Conservation (phyloP, 768 basidiomycete species). For the Candolleomyces efflorescens region DNA sequence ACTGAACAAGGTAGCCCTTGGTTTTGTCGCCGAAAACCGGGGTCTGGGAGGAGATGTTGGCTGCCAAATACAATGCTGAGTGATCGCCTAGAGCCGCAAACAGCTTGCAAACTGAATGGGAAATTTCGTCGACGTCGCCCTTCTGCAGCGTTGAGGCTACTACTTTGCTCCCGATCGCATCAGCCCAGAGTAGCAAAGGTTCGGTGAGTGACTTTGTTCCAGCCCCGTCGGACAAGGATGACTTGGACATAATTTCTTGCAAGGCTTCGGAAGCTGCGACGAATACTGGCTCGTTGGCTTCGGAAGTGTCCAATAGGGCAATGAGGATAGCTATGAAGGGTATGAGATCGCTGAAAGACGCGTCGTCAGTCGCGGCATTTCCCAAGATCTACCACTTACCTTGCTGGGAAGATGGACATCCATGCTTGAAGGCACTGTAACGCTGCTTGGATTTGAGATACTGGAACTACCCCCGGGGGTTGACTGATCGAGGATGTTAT, state of each 20-base stretch:
- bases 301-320: conserved; percentile 50
- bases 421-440: conserved; percentile 82
- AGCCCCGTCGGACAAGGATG: conserved; percentile 65
- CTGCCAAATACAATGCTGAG: conserved; percentile 72
- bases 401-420: conserved; percentile 65
- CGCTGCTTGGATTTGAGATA: conserved; percentile 60
- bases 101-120: conserved; percentile 76
- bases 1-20: conserved; percentile 48
- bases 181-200: conserved; percentile 80
- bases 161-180: conserved; percentile 49
- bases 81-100: conserved; percentile 83
- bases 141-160: conserved; percentile 27
- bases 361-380: background rate
- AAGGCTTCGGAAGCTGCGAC: conserved; percentile 65
- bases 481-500: conserved; percentile 54
- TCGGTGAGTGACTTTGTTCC: conserved; percentile 75
- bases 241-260: conserved; percentile 74
- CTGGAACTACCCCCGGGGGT: conserved; percentile 24
- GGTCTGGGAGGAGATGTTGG: conserved; percentile 51
- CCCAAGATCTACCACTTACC: conserved; percentile 37
- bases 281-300: conserved; percentile 52
- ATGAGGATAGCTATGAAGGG: conserved; percentile 65
- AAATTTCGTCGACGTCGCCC: conserved; percentile 49
- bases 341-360: conserved; percentile 54
- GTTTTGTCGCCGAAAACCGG: conserved; percentile 27